Conservation (phyloP, 805 yeast genomes). For the fission yeast (Schizosaccharomyces pombe) region DNA sequence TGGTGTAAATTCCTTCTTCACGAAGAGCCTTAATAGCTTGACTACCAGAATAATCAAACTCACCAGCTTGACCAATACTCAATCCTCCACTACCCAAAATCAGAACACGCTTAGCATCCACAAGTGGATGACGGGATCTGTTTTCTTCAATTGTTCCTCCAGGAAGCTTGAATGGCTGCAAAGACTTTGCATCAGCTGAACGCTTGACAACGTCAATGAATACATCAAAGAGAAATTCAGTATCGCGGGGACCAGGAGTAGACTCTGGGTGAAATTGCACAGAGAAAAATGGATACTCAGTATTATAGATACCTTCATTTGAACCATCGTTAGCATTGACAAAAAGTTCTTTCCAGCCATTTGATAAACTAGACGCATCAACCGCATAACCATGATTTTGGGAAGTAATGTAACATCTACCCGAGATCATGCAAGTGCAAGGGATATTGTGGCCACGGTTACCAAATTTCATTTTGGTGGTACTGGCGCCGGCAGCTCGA, state of each 20-base stretch:
- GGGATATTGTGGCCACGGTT: constrained; percentile 98
- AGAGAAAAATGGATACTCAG: constrained; percentile 71
- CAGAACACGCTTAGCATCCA: constrained; percentile 69
- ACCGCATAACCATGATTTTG: constrained; percentile 98
- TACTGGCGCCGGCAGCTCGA: constrained; percentile 80
- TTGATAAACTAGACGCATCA: constrained; percentile 46
- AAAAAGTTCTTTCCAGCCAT: constrained; percentile 82
- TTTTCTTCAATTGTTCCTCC: constrained; percentile 65
- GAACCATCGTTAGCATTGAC: constrained; percentile 92
- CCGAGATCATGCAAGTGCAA: constrained; percentile 68
- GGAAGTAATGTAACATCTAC: constrained; percentile 91
- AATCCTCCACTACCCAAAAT: constrained; percentile 96
- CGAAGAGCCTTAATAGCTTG: constrained; percentile 96
- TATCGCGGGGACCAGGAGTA: constrained; percentile 97
- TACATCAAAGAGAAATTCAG: constrained; percentile 87
- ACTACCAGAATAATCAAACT: constrained; percentile 94
- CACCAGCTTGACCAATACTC: constrained; percentile 98
- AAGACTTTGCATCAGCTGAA: constrained; percentile 22
- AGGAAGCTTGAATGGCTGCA: constrained; percentile 67
- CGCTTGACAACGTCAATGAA: constrained; percentile 61
- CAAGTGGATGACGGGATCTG: constrained; percentile 50
- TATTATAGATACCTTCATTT: constrained; percentile 92
- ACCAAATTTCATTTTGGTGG: constrained; percentile 85
- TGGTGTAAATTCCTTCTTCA: constrained; percentile 92
- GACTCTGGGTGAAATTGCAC: constrained; percentile 99